Evolutionary conservation across 331 rosid genomes (phyloP).

Genomic region (Pyracantha coccinea): DNA sequence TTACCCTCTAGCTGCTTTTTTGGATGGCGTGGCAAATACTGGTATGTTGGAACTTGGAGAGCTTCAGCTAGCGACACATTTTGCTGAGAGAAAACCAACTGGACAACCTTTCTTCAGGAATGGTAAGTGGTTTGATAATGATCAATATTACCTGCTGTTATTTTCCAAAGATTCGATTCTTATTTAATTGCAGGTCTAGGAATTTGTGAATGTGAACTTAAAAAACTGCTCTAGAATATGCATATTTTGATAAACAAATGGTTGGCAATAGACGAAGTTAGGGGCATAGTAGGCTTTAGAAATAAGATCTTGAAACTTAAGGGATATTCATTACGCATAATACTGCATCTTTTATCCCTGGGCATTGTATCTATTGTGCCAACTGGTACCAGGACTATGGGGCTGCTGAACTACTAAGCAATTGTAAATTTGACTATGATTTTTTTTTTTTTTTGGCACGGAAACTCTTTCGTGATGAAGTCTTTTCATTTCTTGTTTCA

Average conservation of each 20-base stretch:
- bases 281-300: not conserved
- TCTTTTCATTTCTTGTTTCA: not conserved
- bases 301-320: not conserved
- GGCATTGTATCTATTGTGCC: not conserved
- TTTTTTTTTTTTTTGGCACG: not conserved
- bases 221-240: not conserved
- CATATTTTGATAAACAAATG: not conserved
- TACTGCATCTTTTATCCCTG: not conserved
- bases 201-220: not conserved
- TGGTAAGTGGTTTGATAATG: slow-evolving; percentile 35
- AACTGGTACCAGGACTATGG: not conserved
- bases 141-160: not conserved
- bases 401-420: not conserved
- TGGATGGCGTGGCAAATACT: slow-evolving; percentile 58
- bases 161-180: not conserved
- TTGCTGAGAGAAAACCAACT: slow-evolving; percentile 74
- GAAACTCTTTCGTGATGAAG: not conserved
- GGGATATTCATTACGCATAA: not conserved
- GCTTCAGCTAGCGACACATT: slow-evolving; percentile 49
- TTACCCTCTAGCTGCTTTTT: slow-evolving; percentile 42
- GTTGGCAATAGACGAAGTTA: not conserved
- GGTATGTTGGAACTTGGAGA: slow-evolving; percentile 79
- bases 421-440: not conserved
- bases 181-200: not conserved
- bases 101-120: slow-evolving; percentile 74